Conservation (phyloP, 2,329 filamentous ascomycete genomes). For the Ophiostoma piceae region DNA sequence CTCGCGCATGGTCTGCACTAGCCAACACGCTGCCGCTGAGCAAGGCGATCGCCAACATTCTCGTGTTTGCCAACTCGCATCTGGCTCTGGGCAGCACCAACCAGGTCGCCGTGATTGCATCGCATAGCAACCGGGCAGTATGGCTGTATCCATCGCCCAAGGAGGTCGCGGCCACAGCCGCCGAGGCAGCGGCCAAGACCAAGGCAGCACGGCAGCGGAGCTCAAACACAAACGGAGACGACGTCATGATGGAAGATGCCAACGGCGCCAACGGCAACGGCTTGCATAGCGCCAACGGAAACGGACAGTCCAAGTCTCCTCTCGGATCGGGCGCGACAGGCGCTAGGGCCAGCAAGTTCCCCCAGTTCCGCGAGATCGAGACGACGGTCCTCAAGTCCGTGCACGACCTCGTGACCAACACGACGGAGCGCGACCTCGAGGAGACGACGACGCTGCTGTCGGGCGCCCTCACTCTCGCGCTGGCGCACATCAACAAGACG, state of each 20-base stretch:
- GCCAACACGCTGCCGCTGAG: constrained; percentile 70
- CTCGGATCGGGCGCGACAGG: constrained; percentile 23
- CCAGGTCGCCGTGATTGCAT: constrained; percentile 84
- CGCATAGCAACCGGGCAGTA: constrained; percentile 76
- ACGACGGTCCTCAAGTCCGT: constrained; percentile 71
- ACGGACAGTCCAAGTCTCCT: constrained; percentile 28
- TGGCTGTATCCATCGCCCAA: constrained; percentile 74
- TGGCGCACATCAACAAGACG: constrained; percentile 85
- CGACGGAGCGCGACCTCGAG: constrained; percentile 59
- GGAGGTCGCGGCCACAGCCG: constrained; percentile 71
- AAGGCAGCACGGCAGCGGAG: background rate
- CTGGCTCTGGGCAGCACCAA: constrained; percentile 91
- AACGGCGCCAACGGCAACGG: constrained; percentile 21
- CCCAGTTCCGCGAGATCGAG: constrained; percentile 84
- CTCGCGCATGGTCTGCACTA: constrained; percentile 79
- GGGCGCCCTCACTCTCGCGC: constrained; percentile 81
- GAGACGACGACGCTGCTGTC: constrained; percentile 81
- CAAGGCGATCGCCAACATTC: constrained; percentile 76
- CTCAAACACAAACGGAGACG: constrained; percentile 28
- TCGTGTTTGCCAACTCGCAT: constrained; percentile 96
- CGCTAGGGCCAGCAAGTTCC: constrained; percentile 76
- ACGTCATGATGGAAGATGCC: constrained; percentile 46
- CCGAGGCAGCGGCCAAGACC: constrained; percentile 31
- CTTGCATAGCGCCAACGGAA: constrained; percentile 13
- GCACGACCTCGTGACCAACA: constrained; percentile 64